Evolutionary conservation across 768 basidiomycete genomes (phyloP).

Genomic region (Rickenella mellea): DNA sequence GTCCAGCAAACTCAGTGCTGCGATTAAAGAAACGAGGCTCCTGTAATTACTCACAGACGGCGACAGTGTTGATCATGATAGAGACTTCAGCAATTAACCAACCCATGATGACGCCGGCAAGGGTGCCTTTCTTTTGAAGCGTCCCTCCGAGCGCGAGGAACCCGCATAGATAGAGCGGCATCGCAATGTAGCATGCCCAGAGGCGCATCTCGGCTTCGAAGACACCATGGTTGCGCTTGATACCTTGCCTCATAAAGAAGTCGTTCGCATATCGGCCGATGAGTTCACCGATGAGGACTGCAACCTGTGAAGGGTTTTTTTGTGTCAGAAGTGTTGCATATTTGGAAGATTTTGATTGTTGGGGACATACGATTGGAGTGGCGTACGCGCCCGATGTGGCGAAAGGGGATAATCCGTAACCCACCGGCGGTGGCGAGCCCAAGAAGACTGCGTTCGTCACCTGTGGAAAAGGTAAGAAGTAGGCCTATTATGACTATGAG

Average conservation of each 20-base stretch:
- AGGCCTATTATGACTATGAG: background rate
- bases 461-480: conserved; percentile 19
- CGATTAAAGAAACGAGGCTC: conserved; percentile 14
- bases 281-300: conserved; percentile 43
- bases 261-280: conserved; percentile 46
- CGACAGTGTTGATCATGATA: conserved; percentile 53
- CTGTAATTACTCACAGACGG: conserved; percentile 36
- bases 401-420: conserved; percentile 40
- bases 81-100: conserved; percentile 56
- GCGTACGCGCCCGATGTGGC: conserved; percentile 45
- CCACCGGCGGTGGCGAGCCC: conserved; percentile 39
- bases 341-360: background rate
- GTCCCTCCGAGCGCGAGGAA: conserved; percentile 49
- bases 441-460: conserved; percentile 62
- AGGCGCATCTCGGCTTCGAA: conserved; percentile 54
- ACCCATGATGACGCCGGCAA: conserved; percentile 51
- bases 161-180: conserved; percentile 52
- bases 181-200: conserved; percentile 53
- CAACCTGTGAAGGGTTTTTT: conserved; percentile 24
- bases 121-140: conserved; percentile 40
- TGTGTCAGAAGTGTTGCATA: background rate
- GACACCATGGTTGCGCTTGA: conserved; percentile 43
- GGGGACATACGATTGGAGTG: conserved; percentile 39
- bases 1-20: conserved; percentile 9
- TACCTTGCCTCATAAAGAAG: conserved; percentile 35